These are phyloP conservation scores for Diphasiastrum complanatum DNA, from an alignment of 83 land plant genomes.

Conservation along the genomic window DNA sequence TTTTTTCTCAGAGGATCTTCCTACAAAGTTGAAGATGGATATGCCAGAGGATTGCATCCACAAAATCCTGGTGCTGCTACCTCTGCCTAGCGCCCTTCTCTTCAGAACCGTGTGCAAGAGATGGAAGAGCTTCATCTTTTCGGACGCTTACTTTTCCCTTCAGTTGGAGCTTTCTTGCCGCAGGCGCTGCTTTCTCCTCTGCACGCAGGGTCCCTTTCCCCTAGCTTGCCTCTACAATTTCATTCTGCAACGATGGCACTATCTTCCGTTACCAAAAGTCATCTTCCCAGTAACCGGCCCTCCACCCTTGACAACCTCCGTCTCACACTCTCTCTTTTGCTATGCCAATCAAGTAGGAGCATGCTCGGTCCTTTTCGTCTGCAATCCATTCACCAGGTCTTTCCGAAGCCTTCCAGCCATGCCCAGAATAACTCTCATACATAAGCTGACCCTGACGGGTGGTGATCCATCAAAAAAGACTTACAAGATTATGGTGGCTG, in stretches of 20 bases:
- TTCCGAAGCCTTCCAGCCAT: slow-evolving; percentile 16
- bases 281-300: background rate
- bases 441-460: slow-evolving; percentile 23
- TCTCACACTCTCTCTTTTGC: slow-evolving; percentile 23
- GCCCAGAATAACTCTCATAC: slow-evolving; percentile 26
- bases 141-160: slow-evolving; percentile 9
- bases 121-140: slow-evolving; percentile 13
- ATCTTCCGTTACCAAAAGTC: slow-evolving; percentile 7
- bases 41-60: slow-evolving; percentile 25
- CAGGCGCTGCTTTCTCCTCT: slow-evolving; percentile 27
- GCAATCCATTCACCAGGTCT: slow-evolving; percentile 20
- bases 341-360: slow-evolving; percentile 27
- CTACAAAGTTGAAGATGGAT: too few relatives aligned
- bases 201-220: slow-evolving; percentile 26
- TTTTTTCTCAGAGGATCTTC: too few relatives aligned
- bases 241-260: slow-evolving; percentile 11
- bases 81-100: slow-evolving; percentile 3
- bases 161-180: background rate
- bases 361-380: slow-evolving; percentile 23
- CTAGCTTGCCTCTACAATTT: slow-evolving; percentile 17
- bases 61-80: slow-evolving; percentile 13
- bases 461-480: background rate
- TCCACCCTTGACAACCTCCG: slow-evolving; percentile 9
- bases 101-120: slow-evolving; percentile 22
- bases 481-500: slow-evolving; percentile 25